These are phyloP conservation scores for Blastobotrys apis DNA, from an alignment of 1,139 yeast species.

Conservation along the genomic window DNA sequence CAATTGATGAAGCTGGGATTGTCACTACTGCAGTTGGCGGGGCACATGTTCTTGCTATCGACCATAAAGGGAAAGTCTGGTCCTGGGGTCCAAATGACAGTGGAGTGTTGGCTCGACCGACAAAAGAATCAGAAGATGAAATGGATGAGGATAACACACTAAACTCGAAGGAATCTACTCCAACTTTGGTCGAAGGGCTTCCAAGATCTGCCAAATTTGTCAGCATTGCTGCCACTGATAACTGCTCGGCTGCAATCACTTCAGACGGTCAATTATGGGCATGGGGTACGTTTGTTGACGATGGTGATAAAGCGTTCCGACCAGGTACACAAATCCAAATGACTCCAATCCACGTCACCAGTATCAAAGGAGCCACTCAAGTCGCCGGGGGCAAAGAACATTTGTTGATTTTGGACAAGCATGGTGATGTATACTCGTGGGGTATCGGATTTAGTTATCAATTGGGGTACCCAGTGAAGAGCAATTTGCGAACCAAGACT, in stretches of 20 bases:
- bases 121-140: conserved; percentile 54
- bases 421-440: conserved; percentile 92
- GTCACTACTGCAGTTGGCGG: conserved; percentile 94
- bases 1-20: conserved; percentile 56
- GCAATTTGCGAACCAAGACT: conserved; percentile 32
- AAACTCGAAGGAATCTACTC: conserved; percentile 85
- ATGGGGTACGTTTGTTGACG: conserved; percentile 95
- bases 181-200: conserved; percentile 65
- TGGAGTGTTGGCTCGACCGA: conserved; percentile 87
- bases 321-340: conserved; percentile 55
- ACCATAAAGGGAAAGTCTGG: conserved; percentile 71
- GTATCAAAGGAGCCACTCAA: conserved; percentile 69
- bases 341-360: conserved; percentile 60
- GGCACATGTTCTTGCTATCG: conserved; percentile 86
- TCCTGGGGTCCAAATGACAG: conserved; percentile 98
- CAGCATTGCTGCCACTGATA: conserved; percentile 90
- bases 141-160: conserved; percentile 77
- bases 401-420: conserved; percentile 71
- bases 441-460: conserved; percentile 95
- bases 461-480: conserved; percentile 57
- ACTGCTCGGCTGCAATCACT: conserved; percentile 73
- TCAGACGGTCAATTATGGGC: conserved; percentile 88
- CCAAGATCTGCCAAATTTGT: conserved; percentile 59
- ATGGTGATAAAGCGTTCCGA: conserved; percentile 82
- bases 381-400: conserved; percentile 94